A percentile compares a stretch with the other conserved stretches of the same genome.
phyloP scores from a whole-genome alignment of 75 land plant species.

The Selaginella moellendorffii region DNA sequence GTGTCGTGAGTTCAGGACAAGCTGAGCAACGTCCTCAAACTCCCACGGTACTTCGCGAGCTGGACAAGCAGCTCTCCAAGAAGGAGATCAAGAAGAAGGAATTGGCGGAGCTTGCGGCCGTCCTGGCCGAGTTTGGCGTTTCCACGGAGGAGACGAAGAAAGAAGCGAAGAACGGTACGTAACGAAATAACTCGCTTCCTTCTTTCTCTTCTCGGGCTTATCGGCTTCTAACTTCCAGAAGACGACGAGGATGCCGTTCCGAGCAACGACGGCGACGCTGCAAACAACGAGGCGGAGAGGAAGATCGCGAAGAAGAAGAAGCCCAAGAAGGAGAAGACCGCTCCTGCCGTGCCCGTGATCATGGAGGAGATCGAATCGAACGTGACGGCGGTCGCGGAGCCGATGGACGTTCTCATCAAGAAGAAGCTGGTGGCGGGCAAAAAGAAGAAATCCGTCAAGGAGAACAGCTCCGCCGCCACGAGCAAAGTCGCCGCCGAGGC shows the following conservation, averaged over 20 bases:
- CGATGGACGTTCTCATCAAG: background rate
- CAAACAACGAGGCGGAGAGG: background rate
- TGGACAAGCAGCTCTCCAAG: slow-evolving; percentile 87
- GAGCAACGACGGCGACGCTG: background rate
- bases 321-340: background rate
- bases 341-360: background rate
- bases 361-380: background rate
- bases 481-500: background rate
- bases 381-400: background rate
- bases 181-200: no score
- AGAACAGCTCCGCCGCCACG: background rate
- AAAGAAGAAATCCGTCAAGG: background rate
- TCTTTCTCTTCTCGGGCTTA: no score
- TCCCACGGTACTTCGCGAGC: slow-evolving; percentile 40
- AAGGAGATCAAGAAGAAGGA: slow-evolving; percentile 89
- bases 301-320: background rate
- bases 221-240: no score
- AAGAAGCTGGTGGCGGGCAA: background rate
- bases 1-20: slow-evolving; percentile 13
- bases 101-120: slow-evolving; percentile 79
- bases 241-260: background rate
- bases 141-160: slow-evolving; percentile 12
- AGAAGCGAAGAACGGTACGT: slow-evolving; percentile 40
- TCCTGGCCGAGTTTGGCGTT: slow-evolving; percentile 67
- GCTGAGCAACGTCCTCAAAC: slow-evolving; percentile 42